Evolutionary conservation across 345 rosid species (phyloP).

Genomic region (Dimocarpus longan): DNA sequence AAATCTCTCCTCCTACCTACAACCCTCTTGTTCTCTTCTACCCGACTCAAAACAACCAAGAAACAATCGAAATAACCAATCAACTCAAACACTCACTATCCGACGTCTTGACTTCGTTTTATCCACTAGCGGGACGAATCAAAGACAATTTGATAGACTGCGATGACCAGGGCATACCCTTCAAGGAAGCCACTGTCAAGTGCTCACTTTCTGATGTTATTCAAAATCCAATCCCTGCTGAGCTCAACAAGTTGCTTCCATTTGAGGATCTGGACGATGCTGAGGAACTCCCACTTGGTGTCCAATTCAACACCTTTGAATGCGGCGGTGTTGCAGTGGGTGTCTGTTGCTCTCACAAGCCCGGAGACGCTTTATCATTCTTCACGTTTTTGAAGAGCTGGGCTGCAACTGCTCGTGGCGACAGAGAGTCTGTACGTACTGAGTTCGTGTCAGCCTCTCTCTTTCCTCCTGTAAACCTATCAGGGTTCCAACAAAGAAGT

Average conservation of each 20-base stretch:
- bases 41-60: not conserved
- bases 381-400: constrained; percentile 32
- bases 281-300: constrained; percentile 10
- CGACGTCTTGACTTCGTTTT: not conserved
- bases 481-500: constrained; percentile 19
- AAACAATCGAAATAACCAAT: not conserved
- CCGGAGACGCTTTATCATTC: constrained; percentile 30
- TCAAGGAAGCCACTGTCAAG: constrained; percentile 19
- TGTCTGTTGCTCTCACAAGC: constrained; percentile 36
- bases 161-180: constrained; percentile 35
- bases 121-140: not conserved
- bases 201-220: constrained; percentile 26
- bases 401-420: constrained; percentile 35
- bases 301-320: constrained; percentile 42
- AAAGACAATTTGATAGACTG: constrained; percentile 23
- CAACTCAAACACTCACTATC: not conserved
- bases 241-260: constrained; percentile 31
- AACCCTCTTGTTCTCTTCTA: not conserved
- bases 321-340: constrained; percentile 39
- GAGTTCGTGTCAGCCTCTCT: constrained; percentile 28
- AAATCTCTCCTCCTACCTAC: constrained; percentile 2
- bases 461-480: constrained; percentile 32
- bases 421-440: constrained; percentile 8
- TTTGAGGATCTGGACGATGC: constrained; percentile 15
- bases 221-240: constrained; percentile 16